phyloP scores from a whole-genome alignment of 1,139 yeast species.

The Pichia sp. region DNA sequence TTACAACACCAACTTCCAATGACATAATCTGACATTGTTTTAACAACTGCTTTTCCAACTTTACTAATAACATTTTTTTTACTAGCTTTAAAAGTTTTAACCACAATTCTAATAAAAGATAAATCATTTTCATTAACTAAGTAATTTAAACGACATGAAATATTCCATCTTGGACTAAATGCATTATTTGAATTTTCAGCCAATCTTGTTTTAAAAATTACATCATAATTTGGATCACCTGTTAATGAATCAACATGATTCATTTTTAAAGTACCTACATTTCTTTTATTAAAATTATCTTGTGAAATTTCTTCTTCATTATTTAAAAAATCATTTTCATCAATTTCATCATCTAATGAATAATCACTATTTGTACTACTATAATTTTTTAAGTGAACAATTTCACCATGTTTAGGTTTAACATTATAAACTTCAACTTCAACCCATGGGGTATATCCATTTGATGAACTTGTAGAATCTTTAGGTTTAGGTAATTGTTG shows the following conservation, averaged over 20 bases:
- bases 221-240: constrained; percentile 14
- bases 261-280: constrained; percentile 1
- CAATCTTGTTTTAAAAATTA: constrained; percentile 33
- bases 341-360: background rate
- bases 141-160: constrained; percentile 41
- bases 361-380: background rate
- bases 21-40: constrained; percentile 30
- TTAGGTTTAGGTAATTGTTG: constrained; percentile 74
- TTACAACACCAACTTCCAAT: constrained; percentile 57
- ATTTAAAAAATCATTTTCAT: background rate
- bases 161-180: constrained; percentile 81
- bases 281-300: background rate
- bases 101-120: constrained; percentile 47
- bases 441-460: constrained; percentile 51
- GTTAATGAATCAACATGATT: constrained; percentile 3
- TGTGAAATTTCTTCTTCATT: background rate
- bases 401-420: constrained; percentile 8
- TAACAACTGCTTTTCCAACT: constrained; percentile 34
- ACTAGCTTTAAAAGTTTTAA: constrained; percentile 31
- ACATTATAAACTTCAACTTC: constrained; percentile 50
- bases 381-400: constrained; percentile 2
- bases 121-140: constrained; percentile 37
- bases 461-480: constrained; percentile 36
- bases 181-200: constrained; percentile 51
- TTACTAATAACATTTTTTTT: constrained; percentile 42